Base-by-base conservation (phyloP, 169 alveolate genomes). In the Plasmodium falciparum region DNA sequence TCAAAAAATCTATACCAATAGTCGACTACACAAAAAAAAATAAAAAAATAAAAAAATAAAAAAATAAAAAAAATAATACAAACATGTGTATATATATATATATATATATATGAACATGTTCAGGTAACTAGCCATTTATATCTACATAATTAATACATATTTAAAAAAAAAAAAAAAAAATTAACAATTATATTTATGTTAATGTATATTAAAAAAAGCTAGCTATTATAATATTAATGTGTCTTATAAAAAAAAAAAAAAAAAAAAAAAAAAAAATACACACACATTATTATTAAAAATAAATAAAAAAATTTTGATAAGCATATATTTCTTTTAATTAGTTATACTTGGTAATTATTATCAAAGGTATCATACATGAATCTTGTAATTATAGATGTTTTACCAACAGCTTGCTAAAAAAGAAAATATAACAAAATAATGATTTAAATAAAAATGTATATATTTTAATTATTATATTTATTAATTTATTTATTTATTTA, bases 321-420 rank as follows among this genome's bases (percentile, higher is more conserved):
- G 17, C 50, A 50, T 15, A 17, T 11, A 39, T 73, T 73, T 66
- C 15, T 29, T 2, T 61, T 45, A n/a, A 39, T 52, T 59, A 20
- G 52, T 17, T 72, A 45, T 75, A 96, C 98, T 96, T 98, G 97
- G 94, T 98, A 96, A 93, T 96, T 97, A 73, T 96, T 98, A 70
- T 98, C 99, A 73, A 97, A 98, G 65, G 99, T 97, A 88, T 98
- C 99, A 88, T 98, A 98, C 97, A 98, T 98, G 93, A 98, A 98
- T 33, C 99, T 95, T 47, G 99, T 98, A 72, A 98, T 98, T 78
- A 98, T 98, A 56, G 99, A 97, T 2, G 99, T 98, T 95, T 98
- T 98, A 11, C 99, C 99, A 7, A 98, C 99, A n/a, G 99, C 97
- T 90, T 97, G 97, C 95, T 97, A 91, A 73, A 93, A 92, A 7